These are phyloP conservation scores for Verticillium dahliae DNA, from an alignment of 2,329 filamentous ascomycete species.

Conservation along the genomic window DNA sequence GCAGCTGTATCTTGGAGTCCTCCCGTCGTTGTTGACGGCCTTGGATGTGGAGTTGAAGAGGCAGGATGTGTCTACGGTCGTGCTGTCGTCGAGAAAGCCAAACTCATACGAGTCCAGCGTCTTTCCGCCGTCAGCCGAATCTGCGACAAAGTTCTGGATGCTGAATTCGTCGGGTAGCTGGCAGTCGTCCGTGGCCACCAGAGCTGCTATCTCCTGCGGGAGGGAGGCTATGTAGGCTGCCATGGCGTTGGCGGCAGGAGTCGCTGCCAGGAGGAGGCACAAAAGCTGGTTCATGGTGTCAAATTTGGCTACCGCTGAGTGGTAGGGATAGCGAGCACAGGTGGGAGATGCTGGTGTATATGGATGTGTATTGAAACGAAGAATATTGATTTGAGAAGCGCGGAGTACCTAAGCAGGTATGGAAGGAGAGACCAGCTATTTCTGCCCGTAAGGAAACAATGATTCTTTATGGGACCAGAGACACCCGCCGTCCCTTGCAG, in stretches of 20 bases:
- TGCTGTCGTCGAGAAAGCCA: slow-evolving; percentile 31
- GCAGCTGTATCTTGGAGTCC: slow-evolving; percentile 33
- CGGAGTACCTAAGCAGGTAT: background rate
- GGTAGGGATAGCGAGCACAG: background rate
- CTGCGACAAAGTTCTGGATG: slow-evolving; percentile 28
- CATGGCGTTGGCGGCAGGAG: slow-evolving; percentile 7
- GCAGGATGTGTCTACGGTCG: slow-evolving; percentile 33
- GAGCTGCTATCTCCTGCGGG: slow-evolving; percentile 8
- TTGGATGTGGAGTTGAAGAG: slow-evolving; percentile 34
- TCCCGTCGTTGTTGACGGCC: slow-evolving; percentile 21
- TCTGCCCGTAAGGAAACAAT: background rate
- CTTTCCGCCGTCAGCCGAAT: slow-evolving; percentile 24
- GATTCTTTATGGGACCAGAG: background rate
- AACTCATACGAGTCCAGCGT: slow-evolving; percentile 29
- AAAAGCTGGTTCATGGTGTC: slow-evolving; percentile 8
- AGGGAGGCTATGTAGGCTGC: slow-evolving; percentile 13
- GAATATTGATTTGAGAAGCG: no score
- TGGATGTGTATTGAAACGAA: no score
- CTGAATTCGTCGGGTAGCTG: slow-evolving; percentile 29
- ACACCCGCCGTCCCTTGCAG: background rate
- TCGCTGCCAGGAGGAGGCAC: slow-evolving; percentile 9
- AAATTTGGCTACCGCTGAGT: background rate
- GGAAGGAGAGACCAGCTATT: background rate
- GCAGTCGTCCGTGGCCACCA: slow-evolving; percentile 19
- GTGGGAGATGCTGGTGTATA: no score